phyloP scores from a whole-genome alignment of 2,329 filamentous ascomycete genomes.

The Cytospora schulzeri region DNA sequence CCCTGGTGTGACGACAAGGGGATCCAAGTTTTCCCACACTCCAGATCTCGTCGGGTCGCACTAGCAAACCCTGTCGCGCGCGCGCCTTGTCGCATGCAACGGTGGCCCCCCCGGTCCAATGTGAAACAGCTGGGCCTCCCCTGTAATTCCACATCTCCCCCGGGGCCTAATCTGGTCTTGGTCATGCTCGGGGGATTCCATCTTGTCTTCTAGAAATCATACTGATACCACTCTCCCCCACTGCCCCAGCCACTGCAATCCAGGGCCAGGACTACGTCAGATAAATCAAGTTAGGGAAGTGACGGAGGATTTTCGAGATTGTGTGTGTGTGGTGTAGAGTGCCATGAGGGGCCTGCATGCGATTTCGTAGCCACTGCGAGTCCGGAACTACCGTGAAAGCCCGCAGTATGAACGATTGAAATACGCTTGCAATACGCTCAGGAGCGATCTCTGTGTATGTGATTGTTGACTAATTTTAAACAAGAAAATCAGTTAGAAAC shows the following conservation, averaged over 20 bases:
- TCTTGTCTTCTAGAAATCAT: constrained; percentile 47
- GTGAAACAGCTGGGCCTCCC: constrained; percentile 54
- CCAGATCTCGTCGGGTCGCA: constrained; percentile 29
- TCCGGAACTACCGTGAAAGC: constrained; percentile 15
- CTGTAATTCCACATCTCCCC: constrained; percentile 47
- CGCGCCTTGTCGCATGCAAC: constrained; percentile 41
- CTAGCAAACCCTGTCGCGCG: constrained; percentile 33
- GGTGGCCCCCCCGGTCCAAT: constrained; percentile 43
- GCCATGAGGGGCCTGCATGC: constrained; percentile 2
- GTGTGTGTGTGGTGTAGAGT: neutral
- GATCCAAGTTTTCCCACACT: constrained; percentile 23
- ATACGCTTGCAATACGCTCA: too few relatives aligned
- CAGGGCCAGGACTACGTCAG: constrained; percentile 9
- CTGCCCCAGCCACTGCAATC: neutral
- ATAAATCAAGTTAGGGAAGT: constrained; percentile 5
- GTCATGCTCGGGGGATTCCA: constrained; percentile 49
- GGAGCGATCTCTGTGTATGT: neutral
- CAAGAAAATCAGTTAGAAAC: constrained; percentile 31
- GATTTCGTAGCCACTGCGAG: neutral
- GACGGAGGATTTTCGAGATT: neutral
- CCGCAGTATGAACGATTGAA: neutral
- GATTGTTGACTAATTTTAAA: constrained; percentile 18
- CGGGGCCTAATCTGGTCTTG: constrained; percentile 43
- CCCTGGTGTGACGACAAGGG: constrained; percentile 7
- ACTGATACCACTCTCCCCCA: constrained; percentile 31